Base-by-base conservation (phyloP, 148 eudicot species). In the Salicornia ramosissima region DNA sequence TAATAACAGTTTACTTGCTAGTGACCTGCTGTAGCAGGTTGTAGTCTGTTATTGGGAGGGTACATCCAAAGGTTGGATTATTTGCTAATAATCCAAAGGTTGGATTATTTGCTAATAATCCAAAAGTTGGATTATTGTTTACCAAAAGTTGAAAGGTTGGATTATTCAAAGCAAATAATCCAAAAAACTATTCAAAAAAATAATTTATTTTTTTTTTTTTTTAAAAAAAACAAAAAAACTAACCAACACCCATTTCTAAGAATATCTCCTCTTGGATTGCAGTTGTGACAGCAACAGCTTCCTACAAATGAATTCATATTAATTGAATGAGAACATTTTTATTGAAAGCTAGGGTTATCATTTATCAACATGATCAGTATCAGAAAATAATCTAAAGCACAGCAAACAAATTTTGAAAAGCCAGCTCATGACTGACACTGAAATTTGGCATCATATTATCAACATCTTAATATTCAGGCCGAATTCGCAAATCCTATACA, bases 261-360 rank as follows among this genome's bases (percentile, higher is more conserved):
- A 92, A 82, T 58, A 92, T 87, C 79, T 90, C 96, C 78, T 92
- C 91, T 76, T 92, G 98, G 66, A 92, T 83, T 61, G 86, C 82
- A 65, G 98, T 92, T 56, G 98, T 92, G 34, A 90, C 83, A 75
- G 95, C 95, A 80, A 93, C 96, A 77, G 95, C 85, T 83, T 93
- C 96, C 98, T 93, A 86, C 68, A 8, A 36, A 75, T 25, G 46
- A 52, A 45, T 29, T 54, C 46, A 64, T 29, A 45, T 52, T 60
- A 24, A 65, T 51, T 46, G n/a, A n/a, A n/a, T n/a, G 40, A 12
- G 1, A 56, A 34, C 64, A 78, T 9, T 19, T n/a, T 12, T 30
- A 42, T 29, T 6, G 31, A 28, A 16, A n/a, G n/a, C n/a, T n/a
- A n/a, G n/a, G n/a, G n/a, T n/a, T n/a, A n/a, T n/a, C n/a, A n/a